Evolutionary conservation across 805 yeast species (phyloP).

Genomic region (Zygoascus biomembranicola): DNA sequence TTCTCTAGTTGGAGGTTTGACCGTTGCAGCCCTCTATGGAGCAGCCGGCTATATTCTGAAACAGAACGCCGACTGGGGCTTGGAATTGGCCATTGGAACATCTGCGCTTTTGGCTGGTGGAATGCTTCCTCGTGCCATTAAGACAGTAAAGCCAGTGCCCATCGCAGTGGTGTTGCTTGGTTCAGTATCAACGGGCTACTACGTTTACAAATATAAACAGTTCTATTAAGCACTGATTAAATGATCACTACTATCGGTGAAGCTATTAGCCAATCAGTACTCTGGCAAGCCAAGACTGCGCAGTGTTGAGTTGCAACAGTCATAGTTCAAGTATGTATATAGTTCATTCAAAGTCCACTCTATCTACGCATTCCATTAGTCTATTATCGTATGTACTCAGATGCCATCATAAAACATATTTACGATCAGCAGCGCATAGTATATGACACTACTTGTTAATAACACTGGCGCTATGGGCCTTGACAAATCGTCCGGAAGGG

Average conservation of each 20-base stretch:
- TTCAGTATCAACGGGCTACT: constrained; percentile 53
- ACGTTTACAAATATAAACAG: constrained; percentile 65
- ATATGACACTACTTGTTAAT: not conserved
- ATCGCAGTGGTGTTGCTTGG: constrained; percentile 57
- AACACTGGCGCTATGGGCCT: constrained; percentile 47
- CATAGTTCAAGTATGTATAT: no score
- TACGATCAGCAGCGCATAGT: no score
- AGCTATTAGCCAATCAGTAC: not conserved
- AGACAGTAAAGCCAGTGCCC: constrained; percentile 69
- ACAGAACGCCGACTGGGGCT: constrained; percentile 68
- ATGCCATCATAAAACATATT: no score
- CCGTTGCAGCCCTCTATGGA: constrained; percentile 31
- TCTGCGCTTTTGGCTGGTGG: constrained; percentile 60
- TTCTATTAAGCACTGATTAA: constrained; percentile 36
- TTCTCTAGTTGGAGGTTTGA: constrained; percentile 69
- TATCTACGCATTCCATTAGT: no score
- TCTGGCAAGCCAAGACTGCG: not conserved
- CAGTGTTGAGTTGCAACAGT: no score
- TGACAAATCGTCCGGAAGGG: constrained; percentile 96
- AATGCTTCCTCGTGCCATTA: constrained; percentile 62
- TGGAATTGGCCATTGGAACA: constrained; percentile 70
- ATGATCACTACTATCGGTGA: not conserved
- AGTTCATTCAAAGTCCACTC: no score
- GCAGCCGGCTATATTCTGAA: constrained; percentile 54
- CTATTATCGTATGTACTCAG: no score